These are phyloP conservation scores for Penicillium tannophilum DNA, from an alignment of 495 filamentous ascomycete genomes.

Conservation along the genomic window DNA sequence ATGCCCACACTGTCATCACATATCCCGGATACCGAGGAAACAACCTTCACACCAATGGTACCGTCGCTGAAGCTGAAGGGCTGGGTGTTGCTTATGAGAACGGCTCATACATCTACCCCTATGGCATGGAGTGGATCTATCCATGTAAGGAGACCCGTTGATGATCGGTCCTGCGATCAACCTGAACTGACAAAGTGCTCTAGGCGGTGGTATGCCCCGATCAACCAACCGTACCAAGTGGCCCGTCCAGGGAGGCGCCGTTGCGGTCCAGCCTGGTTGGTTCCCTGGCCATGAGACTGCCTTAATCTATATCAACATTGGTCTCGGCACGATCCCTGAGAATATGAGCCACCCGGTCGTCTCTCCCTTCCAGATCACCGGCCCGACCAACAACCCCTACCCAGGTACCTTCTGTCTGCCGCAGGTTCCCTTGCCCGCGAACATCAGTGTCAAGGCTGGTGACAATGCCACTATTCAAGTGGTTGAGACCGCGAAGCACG, in stretches of 20 bases:
- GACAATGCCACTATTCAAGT: conserved; percentile 95
- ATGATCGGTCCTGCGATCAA: neutral
- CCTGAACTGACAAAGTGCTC: conserved; percentile 8
- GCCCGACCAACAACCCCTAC: conserved; percentile 79
- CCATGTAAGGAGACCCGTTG: conserved; percentile 69
- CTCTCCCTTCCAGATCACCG: conserved; percentile 80
- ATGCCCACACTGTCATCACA: conserved; percentile 84
- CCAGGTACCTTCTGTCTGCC: conserved; percentile 87
- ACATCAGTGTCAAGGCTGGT: conserved; percentile 70
- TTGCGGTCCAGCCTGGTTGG: conserved; percentile 92
- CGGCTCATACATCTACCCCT: conserved; percentile 62
- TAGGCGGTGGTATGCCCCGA: conserved; percentile 83
- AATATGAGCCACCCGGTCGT: conserved; percentile 91
- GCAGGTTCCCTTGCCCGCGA: conserved; percentile 82
- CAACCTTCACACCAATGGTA: conserved; percentile 79
- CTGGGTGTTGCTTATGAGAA: conserved; percentile 49
- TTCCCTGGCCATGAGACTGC: conserved; percentile 87
- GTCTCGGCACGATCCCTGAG: conserved; percentile 76
- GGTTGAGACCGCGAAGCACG: conserved; percentile 86
- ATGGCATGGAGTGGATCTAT: conserved; percentile 98
- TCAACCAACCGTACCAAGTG: conserved; percentile 87
- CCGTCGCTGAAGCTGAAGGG: conserved; percentile 45
- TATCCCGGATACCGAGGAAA: conserved; percentile 96
- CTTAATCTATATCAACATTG: conserved; percentile 92
- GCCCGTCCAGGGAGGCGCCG: conserved; percentile 82